Evolutionary conservation across 2,329 filamentous ascomycete species (phyloP).

Genomic region (Apiospora hydei): DNA sequence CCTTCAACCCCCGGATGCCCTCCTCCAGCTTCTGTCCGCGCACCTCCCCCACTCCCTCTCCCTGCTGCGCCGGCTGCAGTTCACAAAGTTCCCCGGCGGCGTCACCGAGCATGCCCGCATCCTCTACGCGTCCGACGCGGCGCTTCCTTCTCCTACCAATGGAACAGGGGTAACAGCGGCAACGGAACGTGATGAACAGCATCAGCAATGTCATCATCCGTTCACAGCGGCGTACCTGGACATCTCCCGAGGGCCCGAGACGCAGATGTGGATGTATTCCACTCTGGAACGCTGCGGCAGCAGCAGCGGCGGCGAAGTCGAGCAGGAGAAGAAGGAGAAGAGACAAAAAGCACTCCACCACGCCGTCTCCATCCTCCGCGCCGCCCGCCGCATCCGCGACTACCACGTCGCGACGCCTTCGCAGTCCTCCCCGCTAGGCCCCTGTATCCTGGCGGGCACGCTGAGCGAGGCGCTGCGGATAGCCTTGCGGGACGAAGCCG

Average conservation of each 20-base stretch:
- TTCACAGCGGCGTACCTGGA: slow-evolving; percentile 70
- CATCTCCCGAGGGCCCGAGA: slow-evolving; percentile 65
- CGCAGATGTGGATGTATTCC: slow-evolving; percentile 69
- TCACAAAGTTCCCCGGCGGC: slow-evolving; percentile 51
- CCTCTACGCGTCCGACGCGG: slow-evolving; percentile 44
- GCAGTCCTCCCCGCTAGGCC: slow-evolving; percentile 1
- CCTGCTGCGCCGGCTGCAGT: slow-evolving; percentile 69
- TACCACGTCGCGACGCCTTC: neutral
- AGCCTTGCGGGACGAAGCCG: slow-evolving; percentile 38
- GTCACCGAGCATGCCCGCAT: slow-evolving; percentile 53
- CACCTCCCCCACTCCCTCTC: slow-evolving; percentile 66
- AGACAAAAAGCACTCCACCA: slow-evolving; percentile 23
- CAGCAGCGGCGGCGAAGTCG: neutral
- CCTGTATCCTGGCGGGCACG: slow-evolving; percentile 48
- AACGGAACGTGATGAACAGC: slow-evolving; percentile 16
- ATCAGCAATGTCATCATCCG: slow-evolving; percentile 24
- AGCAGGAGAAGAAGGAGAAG: slow-evolving; percentile 29
- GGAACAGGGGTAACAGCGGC: neutral
- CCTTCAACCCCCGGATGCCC: slow-evolving; percentile 34
- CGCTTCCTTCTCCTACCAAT: slow-evolving; percentile 22
- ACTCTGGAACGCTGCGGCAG: slow-evolving; percentile 49
- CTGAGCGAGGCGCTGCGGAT: slow-evolving; percentile 47
- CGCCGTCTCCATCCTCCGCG: neutral
- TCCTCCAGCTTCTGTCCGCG: slow-evolving; percentile 56
- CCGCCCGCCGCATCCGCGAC: neutral